Base-by-base conservation (phyloP, 2,329 filamentous ascomycete species). In the Ophiostoma himal-ulmi region DNA sequence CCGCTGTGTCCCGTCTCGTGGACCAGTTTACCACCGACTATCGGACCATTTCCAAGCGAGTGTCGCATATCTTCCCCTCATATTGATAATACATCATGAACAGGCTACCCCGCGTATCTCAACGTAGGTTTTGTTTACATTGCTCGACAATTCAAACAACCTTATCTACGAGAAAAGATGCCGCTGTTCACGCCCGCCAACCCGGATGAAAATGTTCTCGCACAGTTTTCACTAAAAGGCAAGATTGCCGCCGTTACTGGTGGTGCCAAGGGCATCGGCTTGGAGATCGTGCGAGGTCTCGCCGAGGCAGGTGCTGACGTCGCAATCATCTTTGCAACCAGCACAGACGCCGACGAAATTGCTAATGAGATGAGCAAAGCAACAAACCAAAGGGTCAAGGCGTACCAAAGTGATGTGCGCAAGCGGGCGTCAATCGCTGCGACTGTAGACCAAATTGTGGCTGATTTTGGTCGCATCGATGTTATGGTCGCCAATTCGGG, bases 211-310 rank as follows among this genome's bases (percentile, higher is more conserved):
- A 64, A 64, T 64, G 60, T 64, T 14, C 34, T 64, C 6, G 7
- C 60, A 0, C 60, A 64, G 7, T 64, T 64, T 17, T 64, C 60
- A 4, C 17, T 64, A 2, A 64, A 64, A 76, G 92, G 92, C 75
- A 96, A 96, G 80, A 87, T 95, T 52, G 91, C 90, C 74, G 90
- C 96, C 73, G 86, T 96, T 52, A 96, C 93, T 0, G 92, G 92
- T 64, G 93, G 93, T 65, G 93, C 90, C 5, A 84, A 93, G 75
- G 93, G 93, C 60, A 83, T 96, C 6, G 93, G 93, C 44, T 83
- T 96, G 2, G 88, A 93, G 77, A 91, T 92, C 62, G 93, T 93
- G 54, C 94, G 91, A 69, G 92, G 54, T 20, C 67, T 71, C 1
- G 70, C 70, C 14, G 70, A 71, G 34, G 70, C 70, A 5, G 70